Base-by-base conservation (phyloP, 208 protist genomes). In the Acanthamoeba lenticulata region DNA sequence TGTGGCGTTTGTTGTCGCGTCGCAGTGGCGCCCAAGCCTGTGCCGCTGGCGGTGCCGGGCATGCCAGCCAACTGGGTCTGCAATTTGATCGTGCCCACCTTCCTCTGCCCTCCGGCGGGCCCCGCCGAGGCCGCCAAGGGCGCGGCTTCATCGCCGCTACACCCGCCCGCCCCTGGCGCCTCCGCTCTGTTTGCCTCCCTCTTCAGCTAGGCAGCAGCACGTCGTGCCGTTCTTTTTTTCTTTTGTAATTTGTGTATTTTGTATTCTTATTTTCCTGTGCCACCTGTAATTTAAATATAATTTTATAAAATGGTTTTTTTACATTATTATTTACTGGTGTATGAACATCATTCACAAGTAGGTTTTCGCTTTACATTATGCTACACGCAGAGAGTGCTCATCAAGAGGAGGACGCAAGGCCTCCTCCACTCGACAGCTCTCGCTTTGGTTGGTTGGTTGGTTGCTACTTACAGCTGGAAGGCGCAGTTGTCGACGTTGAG, bases 401-500 rank as follows among this genome's bases (percentile, higher is more conserved):
- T 15, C 49, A 57, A 55, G n/a, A n/a, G n/a, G n/a, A n/a, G n/a
- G n/a, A n/a, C n/a, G n/a, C n/a, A n/a, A n/a, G n/a, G n/a, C n/a
- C n/a, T n/a, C n/a, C n/a, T n/a, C n/a, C n/a, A n/a, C n/a, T 55
- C 47, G 3, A 1, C 47, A 55, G 45, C 47, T 19, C 11, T 55
- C 15, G 47, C 3, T 55, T 9, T 49, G 45, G 45, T 49, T 49
- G 45, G 45, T 49, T 49, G 45, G 45, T 49, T 49, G 47, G 47
- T 55, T 55, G 47, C 29, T 0, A 62, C 21, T 62, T 79, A 79
- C 69, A 79, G 69, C 44, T 79, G 69, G 69, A 79, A 79, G 69
- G 69, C 69, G 69, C 69, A 79, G 69, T 79, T 79, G 69, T 79
- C 69, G 11, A 79, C 69, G 69, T 79, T 79, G 69, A 79, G 69